A percentile compares a stretch with the other conserved stretches of the same genome.
phyloP scores from a whole-genome alignment of 78 protist genomes.

The Dictyostelium brefeldianum region DNA sequence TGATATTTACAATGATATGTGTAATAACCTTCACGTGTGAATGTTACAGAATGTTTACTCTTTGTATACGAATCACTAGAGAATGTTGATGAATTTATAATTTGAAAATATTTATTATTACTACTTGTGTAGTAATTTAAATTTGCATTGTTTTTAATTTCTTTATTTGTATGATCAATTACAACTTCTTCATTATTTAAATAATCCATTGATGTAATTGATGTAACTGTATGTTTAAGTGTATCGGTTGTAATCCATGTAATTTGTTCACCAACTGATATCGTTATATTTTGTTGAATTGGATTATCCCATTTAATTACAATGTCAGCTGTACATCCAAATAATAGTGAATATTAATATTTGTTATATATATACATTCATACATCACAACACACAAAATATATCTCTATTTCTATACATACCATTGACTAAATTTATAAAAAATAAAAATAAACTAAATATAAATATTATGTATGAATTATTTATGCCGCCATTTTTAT shows the following conservation, averaged over 20 bases:
- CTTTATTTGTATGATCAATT: not conserved
- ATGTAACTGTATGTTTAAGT: constrained; percentile 40
- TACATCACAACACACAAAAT: no score
- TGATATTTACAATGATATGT: constrained; percentile 30
- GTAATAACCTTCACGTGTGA: constrained; percentile 42
- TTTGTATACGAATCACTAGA: constrained; percentile 16
- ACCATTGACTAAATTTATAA: constrained; percentile 5
- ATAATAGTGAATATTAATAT: no score
- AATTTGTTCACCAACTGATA: constrained; percentile 32
- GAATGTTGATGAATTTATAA: constrained; percentile 36
- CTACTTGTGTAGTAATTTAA: not conserved
- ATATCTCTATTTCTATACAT: no score
- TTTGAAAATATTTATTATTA: not conserved
- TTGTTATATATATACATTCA: no score
- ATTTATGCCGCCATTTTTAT: constrained; percentile 1
- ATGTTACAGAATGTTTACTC: constrained; percentile 23
- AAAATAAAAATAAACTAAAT: not conserved
- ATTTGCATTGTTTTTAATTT: not conserved
- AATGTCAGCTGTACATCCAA: not conserved
- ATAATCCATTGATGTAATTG: not conserved
- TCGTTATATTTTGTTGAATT: not conserved
- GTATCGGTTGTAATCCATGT: constrained; percentile 49
- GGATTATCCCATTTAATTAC: constrained; percentile 23
- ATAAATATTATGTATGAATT: no score
- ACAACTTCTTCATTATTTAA: not conserved